phyloP scores from a whole-genome alignment of 2,329 filamentous ascomycete species.

The Seiridium unicorne region DNA sequence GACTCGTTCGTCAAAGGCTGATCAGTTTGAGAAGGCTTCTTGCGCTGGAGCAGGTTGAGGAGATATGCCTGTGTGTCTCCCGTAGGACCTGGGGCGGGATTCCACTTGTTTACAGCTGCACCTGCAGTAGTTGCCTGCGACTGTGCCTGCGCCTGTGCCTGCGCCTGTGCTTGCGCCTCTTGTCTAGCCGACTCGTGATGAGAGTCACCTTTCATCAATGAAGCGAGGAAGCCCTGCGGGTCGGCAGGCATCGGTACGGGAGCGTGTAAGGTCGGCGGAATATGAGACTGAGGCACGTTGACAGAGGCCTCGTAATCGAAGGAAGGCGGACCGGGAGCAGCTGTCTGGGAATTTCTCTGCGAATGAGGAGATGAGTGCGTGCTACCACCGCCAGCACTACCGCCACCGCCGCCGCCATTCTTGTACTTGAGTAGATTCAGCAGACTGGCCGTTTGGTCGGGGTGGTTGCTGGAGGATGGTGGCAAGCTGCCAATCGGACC shows the following conservation, averaged over 20 bases:
- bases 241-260: slow-evolving; percentile 56
- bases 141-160: not conserved
- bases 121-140: not conserved
- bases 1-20: slow-evolving; percentile 39
- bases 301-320: slow-evolving; percentile 14
- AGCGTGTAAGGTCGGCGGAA: slow-evolving; percentile 46
- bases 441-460: slow-evolving; percentile 53
- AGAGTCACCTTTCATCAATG: slow-evolving; percentile 57
- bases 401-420: slow-evolving; percentile 10
- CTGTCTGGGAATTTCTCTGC: slow-evolving; percentile 27
- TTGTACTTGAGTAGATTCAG: slow-evolving; percentile 64
- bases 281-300: slow-evolving; percentile 22
- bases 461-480: slow-evolving; percentile 22
- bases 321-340: slow-evolving; percentile 21
- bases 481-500: slow-evolving; percentile 49
- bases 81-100: slow-evolving; percentile 47
- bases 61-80: slow-evolving; percentile 81
- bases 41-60: slow-evolving; percentile 79
- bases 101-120: slow-evolving; percentile 33
- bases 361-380: slow-evolving; percentile 20
- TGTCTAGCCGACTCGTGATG: slow-evolving; percentile 43
- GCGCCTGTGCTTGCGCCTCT: slow-evolving; percentile 21
- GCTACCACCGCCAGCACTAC: slow-evolving; percentile 8
- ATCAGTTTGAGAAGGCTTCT: slow-evolving; percentile 64
- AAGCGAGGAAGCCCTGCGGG: slow-evolving; percentile 56